phyloP scores from a whole-genome alignment of 73 alveolate genomes.

The Urostyla sp. region DNA sequence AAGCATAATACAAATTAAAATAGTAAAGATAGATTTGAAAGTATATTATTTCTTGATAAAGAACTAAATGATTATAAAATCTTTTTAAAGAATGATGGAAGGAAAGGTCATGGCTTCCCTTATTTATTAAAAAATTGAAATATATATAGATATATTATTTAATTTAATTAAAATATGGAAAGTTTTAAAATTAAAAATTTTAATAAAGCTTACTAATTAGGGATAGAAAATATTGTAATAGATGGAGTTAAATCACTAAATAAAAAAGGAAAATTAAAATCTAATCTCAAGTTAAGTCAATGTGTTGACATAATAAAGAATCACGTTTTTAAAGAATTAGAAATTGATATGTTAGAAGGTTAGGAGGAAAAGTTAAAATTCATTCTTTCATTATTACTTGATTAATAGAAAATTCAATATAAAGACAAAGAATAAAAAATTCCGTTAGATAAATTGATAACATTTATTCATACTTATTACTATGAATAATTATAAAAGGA shows the following conservation, averaged over 20 bases:
- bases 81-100: no score
- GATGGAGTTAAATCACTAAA: background rate
- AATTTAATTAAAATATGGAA: slow-evolving; percentile 22
- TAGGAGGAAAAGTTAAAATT: slow-evolving; percentile 30
- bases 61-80: no score
- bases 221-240: slow-evolving; percentile 16
- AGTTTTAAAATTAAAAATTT: slow-evolving; percentile 21
- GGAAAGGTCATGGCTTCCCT: no score
- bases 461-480: slow-evolving; percentile 29
- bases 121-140: background rate
- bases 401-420: background rate
- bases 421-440: slow-evolving; percentile 27
- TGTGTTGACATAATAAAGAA: background rate
- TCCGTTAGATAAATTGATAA: slow-evolving; percentile 27
- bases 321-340: slow-evolving; percentile 6
- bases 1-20: no score
- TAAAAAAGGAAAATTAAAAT: background rate
- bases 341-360: background rate
- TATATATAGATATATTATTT: background rate
- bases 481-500: slow-evolving; percentile 20
- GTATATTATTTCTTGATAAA: no score
- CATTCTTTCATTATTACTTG: background rate
- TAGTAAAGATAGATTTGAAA: no score
- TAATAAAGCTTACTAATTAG: slow-evolving; percentile 30
- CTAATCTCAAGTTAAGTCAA: background rate